These are phyloP conservation scores for Talaromyces amestolkiae DNA, from an alignment of 2,329 filamentous ascomycete species.

Conservation along the genomic window DNA sequence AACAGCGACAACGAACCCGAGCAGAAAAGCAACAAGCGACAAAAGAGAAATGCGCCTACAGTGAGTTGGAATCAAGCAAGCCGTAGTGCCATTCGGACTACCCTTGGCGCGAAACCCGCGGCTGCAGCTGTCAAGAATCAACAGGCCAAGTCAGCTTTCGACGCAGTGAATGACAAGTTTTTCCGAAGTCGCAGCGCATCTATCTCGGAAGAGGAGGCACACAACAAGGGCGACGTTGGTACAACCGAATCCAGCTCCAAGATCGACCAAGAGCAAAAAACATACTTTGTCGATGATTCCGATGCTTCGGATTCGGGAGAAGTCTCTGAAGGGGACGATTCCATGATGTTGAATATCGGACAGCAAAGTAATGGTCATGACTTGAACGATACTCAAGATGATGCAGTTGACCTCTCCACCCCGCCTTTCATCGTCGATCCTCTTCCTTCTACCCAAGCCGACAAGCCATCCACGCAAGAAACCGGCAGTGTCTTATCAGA, in stretches of 20 bases:
- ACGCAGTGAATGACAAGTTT: slow-evolving; percentile 37
- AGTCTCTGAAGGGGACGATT: slow-evolving; percentile 39
- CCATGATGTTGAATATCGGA: slow-evolving; percentile 45
- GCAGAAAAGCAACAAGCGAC: slow-evolving; percentile 17
- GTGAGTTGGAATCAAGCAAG: slow-evolving; percentile 48
- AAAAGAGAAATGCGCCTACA: slow-evolving; percentile 27
- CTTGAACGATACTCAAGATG: slow-evolving; percentile 3
- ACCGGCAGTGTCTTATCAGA: slow-evolving; percentile 6
- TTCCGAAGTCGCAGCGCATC: slow-evolving; percentile 40
- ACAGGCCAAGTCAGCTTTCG: slow-evolving; percentile 27
- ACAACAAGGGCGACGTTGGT: slow-evolving; percentile 12
- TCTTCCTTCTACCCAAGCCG: background rate
- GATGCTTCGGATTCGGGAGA: slow-evolving; percentile 29
- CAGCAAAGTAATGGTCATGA: slow-evolving; percentile 20
- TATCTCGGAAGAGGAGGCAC: slow-evolving; percentile 20
- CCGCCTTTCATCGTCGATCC: slow-evolving; percentile 23
- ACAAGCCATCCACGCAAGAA: slow-evolving; percentile 3
- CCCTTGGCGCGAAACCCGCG: slow-evolving; percentile 34
- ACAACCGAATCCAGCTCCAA: background rate
- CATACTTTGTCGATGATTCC: slow-evolving; percentile 28
- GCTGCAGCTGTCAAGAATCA: slow-evolving; percentile 21
- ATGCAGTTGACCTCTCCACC: slow-evolving; percentile 7
- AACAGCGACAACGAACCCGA: slow-evolving; percentile 22
- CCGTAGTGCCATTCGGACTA: slow-evolving; percentile 43
- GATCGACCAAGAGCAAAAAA: slow-evolving; percentile 1